A percentile compares a stretch with the other conserved stretches of the same genome.
Evolutionary conservation across 805 yeast genomes (phyloP).

Genomic region (Metschnikowia dekortorum): DNA sequence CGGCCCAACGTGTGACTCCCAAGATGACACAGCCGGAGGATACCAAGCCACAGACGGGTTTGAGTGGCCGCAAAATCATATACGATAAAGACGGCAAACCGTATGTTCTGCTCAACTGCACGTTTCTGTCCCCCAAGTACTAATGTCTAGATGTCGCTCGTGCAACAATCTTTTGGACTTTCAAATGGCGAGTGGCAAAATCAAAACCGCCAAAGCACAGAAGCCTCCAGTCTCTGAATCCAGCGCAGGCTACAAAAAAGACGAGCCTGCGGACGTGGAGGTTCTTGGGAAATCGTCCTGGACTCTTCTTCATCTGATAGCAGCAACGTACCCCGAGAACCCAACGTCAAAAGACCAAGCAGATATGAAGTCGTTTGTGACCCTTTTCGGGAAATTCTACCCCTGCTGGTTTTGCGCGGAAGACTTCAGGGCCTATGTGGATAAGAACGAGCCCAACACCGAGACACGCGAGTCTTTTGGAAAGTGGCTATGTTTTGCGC

Average conservation of each 20-base stretch:
- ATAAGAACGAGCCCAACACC: conserved; percentile 51
- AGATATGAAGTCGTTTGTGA: conserved; percentile 68
- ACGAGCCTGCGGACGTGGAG: conserved; percentile 84
- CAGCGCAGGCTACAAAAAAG: conserved; percentile 30
- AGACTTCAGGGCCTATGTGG: conserved; percentile 67
- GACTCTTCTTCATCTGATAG: conserved; percentile 87
- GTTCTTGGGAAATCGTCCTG: conserved; percentile 82
- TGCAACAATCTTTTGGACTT: conserved; percentile 84
- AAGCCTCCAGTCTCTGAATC: conserved; percentile 2
- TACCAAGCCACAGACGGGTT: conserved; percentile 43
- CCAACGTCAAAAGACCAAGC: conserved; percentile 61
- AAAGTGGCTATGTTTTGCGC: conserved; percentile 91
- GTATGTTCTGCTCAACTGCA: conserved; percentile 42
- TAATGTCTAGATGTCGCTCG: conserved; percentile 62
- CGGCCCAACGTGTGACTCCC: background rate
- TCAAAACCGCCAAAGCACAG: conserved; percentile 4
- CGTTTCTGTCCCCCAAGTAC: background rate
- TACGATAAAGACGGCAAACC: conserved; percentile 92
- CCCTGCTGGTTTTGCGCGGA: conserved; percentile 94
- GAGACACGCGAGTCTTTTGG: conserved; percentile 75
- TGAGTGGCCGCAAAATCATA: conserved; percentile 62
- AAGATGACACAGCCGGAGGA: conserved; percentile 1
- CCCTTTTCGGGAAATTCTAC: conserved; percentile 70
- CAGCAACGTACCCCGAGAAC: conserved; percentile 77
- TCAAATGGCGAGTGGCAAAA: conserved; percentile 47